Evolutionary conservation across 495 filamentous ascomycete species (phyloP).

Genomic region (Penicillium alfredii): DNA sequence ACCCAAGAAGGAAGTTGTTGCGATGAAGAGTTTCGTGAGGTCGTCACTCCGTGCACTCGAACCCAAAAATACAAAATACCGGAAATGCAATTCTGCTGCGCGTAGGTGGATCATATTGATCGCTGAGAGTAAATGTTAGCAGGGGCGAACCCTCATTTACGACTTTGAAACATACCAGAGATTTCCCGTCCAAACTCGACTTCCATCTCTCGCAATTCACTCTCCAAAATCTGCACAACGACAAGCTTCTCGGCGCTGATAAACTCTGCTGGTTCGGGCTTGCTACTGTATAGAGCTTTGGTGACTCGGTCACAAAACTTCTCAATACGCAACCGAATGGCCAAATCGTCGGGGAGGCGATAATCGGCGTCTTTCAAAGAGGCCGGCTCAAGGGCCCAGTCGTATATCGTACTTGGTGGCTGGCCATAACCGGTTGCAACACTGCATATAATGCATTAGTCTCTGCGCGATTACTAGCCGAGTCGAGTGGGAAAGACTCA

Average conservation of each 20-base stretch:
- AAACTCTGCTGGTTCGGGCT: conserved; percentile 66
- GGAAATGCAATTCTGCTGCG: conserved; percentile 40
- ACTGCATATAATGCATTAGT: conserved; percentile 33
- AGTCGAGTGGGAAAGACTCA: conserved; percentile 24
- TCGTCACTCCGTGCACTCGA: conserved; percentile 59
- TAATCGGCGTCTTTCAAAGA: conserved; percentile 60
- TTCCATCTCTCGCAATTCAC: conserved; percentile 50
- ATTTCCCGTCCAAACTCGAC: conserved; percentile 39
- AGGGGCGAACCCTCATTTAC: conserved; percentile 58
- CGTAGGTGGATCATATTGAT: conserved; percentile 48
- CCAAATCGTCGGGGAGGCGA: conserved; percentile 59
- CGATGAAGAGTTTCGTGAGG: conserved; percentile 62
- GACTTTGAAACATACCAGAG: conserved; percentile 50
- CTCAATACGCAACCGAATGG: conserved; percentile 72
- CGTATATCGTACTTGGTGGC: conserved; percentile 77
- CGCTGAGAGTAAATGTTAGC: conserved; percentile 53
- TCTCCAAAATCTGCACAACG: conserved; percentile 52
- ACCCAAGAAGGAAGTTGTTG: conserved; percentile 50
- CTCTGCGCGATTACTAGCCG: not conserved
- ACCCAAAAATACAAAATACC: conserved; percentile 43
- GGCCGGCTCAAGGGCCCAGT: conserved; percentile 70
- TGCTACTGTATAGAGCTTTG: conserved; percentile 78
- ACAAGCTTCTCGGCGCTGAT: conserved; percentile 66
- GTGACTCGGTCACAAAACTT: conserved; percentile 82
- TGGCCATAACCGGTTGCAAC: conserved; percentile 89